Base-by-base conservation (phyloP, 2,329 filamentous ascomycete genomes). In the Pseudogymnoascus sp. region DNA sequence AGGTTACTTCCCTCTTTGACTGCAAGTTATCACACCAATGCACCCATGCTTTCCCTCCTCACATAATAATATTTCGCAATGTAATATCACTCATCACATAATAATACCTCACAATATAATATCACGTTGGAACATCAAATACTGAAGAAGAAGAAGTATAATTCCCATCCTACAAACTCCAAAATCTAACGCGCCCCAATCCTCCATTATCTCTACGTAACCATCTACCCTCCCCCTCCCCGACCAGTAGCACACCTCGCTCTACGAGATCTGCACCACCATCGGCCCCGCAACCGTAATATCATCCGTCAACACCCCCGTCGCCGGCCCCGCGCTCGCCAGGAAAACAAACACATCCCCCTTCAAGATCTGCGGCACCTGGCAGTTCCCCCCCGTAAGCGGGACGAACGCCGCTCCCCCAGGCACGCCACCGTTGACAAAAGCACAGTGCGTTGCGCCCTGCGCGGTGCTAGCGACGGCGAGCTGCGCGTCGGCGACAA, bases 261-360 rank as follows among this genome's bases (percentile, higher is more conserved):
- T 52, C 60, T 75, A 82, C 67, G 79, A 80, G 55, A 84, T 72
- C 58, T 78, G 75, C 73, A 87, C 75, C 60, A 84, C 80, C 77
- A 85, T 80, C 58, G 84, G 83, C 1, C 86, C 88, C 67, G 87
- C 87, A 66, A 90, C 76, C 58, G 85, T 84, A 67, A 86, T 85
- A 62, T 81, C 82, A 73, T 89, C 85, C 2, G 80, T 82, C 65
- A 87, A 71, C 38, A 78, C 73, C 36, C 82, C 83, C 22, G 75
- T 76, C 30, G 79, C 70, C 16, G 83, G 82, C 1, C 75, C 78
- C 30, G 72, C 71, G 69, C 72, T 88, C 62, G 86, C 83, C 67
- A 91, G 78, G 69, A 85, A 84, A 69, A 90, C 80, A 75, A 89
- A 91, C 59, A 84, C 82, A 66, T 89, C 78, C 55, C 88, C 88